Evolutionary conservation across 257 asterid genomes (phyloP).

Genomic region (Primulina eburnea): DNA sequence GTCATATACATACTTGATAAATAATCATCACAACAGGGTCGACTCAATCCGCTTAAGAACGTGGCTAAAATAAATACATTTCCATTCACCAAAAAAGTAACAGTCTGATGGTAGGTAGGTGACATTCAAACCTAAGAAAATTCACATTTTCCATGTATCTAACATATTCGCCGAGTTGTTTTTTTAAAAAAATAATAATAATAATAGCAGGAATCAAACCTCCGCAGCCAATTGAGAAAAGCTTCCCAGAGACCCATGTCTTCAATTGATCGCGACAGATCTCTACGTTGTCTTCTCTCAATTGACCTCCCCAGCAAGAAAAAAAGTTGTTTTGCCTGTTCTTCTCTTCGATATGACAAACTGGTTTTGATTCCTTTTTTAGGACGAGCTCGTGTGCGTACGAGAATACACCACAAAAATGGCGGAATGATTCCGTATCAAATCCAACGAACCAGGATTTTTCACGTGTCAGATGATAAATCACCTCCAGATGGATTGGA

Average conservation of each 20-base stretch:
- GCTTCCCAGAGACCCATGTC: conserved; percentile 97
- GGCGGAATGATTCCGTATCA: background rate
- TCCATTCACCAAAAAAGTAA: background rate
- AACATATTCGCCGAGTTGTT: background rate
- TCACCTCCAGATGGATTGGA: background rate
- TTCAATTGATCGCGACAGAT: conserved; percentile 37
- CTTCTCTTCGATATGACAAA: background rate
- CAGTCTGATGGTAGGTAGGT: background rate
- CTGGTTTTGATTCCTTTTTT: background rate
- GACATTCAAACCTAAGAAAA: background rate
- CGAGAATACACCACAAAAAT: background rate
- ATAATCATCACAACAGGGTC: background rate
- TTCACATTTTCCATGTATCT: background rate
- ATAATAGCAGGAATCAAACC: conserved; percentile 34
- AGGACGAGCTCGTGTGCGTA: background rate
- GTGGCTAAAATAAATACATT: background rate
- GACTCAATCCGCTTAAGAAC: background rate
- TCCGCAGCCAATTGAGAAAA: conserved; percentile 98
- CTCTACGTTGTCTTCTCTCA: conserved; percentile 47
- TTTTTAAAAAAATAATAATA: background rate
- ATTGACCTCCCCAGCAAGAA: conserved; percentile 25
- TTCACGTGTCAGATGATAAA: background rate
- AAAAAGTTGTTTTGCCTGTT: conserved; percentile 2
- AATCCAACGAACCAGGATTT: background rate
- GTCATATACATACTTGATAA: background rate